phyloP scores from a whole-genome alignment of 768 basidiomycete genomes.

The Phaeotremella fagi region DNA sequence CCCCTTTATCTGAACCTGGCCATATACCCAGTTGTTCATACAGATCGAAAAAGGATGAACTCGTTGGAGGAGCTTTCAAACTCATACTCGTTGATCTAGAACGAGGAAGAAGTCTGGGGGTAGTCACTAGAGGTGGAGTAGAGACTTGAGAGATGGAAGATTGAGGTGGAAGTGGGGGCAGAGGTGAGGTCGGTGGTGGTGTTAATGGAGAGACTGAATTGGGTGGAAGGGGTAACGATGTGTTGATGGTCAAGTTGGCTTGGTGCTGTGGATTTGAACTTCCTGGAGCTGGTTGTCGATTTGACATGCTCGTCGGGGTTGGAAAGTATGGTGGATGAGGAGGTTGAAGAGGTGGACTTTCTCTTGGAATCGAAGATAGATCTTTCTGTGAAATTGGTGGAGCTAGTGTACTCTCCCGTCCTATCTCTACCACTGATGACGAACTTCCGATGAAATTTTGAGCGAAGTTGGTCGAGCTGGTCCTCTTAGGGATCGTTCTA shows the following conservation, averaged over 20 bases:
- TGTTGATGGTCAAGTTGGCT: slow-evolving; percentile 1
- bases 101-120: slow-evolving; percentile 22
- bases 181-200: not conserved
- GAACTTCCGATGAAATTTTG: too few relatives aligned
- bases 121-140: not conserved
- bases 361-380: slow-evolving; percentile 12
- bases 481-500: slow-evolving; percentile 8
- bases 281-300: not conserved
- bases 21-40: slow-evolving; percentile 46
- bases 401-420: too few relatives aligned
- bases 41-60: slow-evolving; percentile 44
- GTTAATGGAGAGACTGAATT: slow-evolving; percentile 5
- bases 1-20: slow-evolving; percentile 30
- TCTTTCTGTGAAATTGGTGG: too few relatives aligned
- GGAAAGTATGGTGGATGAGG: slow-evolving; percentile 40
- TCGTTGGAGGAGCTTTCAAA: slow-evolving; percentile 38
- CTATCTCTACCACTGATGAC: too few relatives aligned
- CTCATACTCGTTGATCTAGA: slow-evolving; percentile 41
- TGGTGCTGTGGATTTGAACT: slow-evolving; percentile 3
- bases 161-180: slow-evolving; percentile 4
- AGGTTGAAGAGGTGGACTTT: slow-evolving; percentile 36
- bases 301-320: slow-evolving; percentile 1
- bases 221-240: slow-evolving; percentile 13
- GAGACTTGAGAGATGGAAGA: slow-evolving; percentile 1
- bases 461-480: slow-evolving; percentile 21